These are phyloP conservation scores for Cyberlindnera xylosilytica DNA, from an alignment of 805 yeast species.

Conservation along the genomic window DNA sequence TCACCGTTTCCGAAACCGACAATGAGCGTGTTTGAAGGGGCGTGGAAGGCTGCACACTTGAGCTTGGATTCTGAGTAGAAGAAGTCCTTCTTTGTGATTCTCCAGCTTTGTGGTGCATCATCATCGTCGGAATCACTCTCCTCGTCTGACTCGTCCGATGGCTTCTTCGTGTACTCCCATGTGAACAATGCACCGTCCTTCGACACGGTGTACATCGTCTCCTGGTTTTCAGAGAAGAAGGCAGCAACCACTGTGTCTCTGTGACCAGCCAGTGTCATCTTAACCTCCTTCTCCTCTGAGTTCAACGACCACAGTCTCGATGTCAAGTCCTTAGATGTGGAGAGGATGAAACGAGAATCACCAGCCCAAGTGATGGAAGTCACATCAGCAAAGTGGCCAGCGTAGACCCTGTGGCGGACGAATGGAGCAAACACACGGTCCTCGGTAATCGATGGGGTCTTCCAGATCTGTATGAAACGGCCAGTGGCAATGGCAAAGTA, in stretches of 20 bases:
- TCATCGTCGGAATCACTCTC: constrained; percentile 40
- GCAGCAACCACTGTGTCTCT: constrained; percentile 85
- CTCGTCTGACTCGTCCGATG: constrained; percentile 41
- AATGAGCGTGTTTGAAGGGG: constrained; percentile 65
- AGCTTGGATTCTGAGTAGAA: constrained; percentile 66
- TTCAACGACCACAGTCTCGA: constrained; percentile 78
- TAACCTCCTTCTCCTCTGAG: constrained; percentile 68
- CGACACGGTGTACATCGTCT: constrained; percentile 84
- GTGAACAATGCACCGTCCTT: constrained; percentile 91
- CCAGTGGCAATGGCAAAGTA: constrained; percentile 84
- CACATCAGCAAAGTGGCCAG: constrained; percentile 89
- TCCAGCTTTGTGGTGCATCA: constrained; percentile 61
- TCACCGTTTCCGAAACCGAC: constrained; percentile 91
- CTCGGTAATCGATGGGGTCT: constrained; percentile 74
- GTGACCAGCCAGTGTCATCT: constrained; percentile 89
- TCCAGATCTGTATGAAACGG: constrained; percentile 88
- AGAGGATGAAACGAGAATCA: constrained; percentile 83
- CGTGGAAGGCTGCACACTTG: constrained; percentile 80
- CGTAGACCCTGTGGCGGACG: constrained; percentile 82
- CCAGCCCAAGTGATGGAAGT: constrained; percentile 81
- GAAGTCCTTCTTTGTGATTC: constrained; percentile 75
- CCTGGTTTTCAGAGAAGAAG: constrained; percentile 84
- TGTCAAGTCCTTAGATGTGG: constrained; percentile 88
- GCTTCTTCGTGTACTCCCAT: constrained; percentile 79
- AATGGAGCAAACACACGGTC: constrained; percentile 96